Conservation (phyloP, 441 rosid genomes). For the Gossypium schwendimanii region DNA sequence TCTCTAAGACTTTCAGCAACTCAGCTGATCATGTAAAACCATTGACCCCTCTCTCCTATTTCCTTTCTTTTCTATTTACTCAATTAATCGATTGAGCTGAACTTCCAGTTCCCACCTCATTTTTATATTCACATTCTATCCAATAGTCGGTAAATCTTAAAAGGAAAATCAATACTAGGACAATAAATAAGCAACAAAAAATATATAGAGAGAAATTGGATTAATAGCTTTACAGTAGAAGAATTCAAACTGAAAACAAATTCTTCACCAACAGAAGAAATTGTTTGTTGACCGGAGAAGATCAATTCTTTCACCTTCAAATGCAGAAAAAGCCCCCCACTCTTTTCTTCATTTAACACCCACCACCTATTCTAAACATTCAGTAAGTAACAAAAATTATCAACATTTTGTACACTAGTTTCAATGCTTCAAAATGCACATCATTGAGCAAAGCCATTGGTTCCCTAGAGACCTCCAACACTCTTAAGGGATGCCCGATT, state of each 20-base stretch:
- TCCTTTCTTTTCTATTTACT: too few relatives aligned
- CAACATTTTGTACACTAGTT: neutral
- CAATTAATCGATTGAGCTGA: too few relatives aligned
- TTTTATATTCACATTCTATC: neutral
- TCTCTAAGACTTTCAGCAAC: neutral
- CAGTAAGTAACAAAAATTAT: neutral
- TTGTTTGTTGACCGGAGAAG: neutral
- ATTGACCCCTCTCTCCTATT: neutral
- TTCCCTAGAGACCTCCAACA: neutral
- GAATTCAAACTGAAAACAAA: constrained; percentile 16
- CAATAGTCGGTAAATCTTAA: neutral
- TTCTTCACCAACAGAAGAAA: constrained; percentile 12
- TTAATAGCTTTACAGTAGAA: constrained; percentile 15
- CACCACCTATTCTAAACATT: neutral
- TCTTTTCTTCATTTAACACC: neutral
- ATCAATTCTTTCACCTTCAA: constrained; percentile 5
- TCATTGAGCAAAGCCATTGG: neutral
- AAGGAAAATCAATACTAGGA: neutral
- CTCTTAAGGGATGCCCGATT: constrained; percentile 5
- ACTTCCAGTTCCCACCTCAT: too few relatives aligned
- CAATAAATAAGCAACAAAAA: neutral
- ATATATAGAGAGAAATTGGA: neutral
- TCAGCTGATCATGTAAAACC: neutral
- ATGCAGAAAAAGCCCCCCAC: constrained; percentile 21
- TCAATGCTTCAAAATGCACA: neutral